Conservation (phyloP, 257 asterid genomes). For the Lavandula angustifolia region DNA sequence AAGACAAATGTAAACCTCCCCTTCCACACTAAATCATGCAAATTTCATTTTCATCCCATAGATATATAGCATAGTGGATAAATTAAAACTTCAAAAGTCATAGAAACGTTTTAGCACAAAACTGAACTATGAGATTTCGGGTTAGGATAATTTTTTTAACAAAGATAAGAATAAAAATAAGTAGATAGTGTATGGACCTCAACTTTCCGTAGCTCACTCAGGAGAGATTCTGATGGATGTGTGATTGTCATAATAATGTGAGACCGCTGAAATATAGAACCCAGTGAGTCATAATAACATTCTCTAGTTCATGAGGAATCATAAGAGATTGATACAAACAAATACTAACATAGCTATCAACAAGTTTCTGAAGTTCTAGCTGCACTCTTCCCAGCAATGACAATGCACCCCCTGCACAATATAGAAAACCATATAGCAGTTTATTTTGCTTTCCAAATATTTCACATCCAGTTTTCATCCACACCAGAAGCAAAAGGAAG, state of each 20-base stretch:
- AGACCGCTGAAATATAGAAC: slow-evolving; percentile 67
- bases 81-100: slow-evolving; percentile 13
- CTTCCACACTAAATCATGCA: slow-evolving; percentile 4
- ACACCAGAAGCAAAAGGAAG: slow-evolving; percentile 1
- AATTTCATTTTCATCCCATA: slow-evolving; percentile 9
- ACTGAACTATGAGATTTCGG: slow-evolving; percentile 19
- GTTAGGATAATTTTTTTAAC: slow-evolving; percentile 11
- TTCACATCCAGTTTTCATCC: slow-evolving; percentile 15
- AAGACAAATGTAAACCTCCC: slow-evolving; percentile 17
- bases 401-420: slow-evolving; percentile 69
- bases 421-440: slow-evolving; percentile 24
- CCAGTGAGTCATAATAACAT: slow-evolving; percentile 37
- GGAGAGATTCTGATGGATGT: slow-evolving; percentile 94
- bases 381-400: slow-evolving; percentile 76
- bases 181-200: slow-evolving; percentile 56
- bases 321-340: slow-evolving; percentile 27
- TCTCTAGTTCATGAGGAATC: slow-evolving; percentile 8
- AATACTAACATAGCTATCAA: slow-evolving; percentile 79
- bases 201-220: slow-evolving; percentile 92
- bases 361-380: slow-evolving; percentile 84
- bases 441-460: slow-evolving; percentile 15
- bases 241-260: slow-evolving; percentile 80
- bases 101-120: slow-evolving; percentile 4
- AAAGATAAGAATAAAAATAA: slow-evolving; percentile 2
- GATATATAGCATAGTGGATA: slow-evolving; percentile 17